phyloP scores from a whole-genome alignment of 495 filamentous ascomycete genomes.

The Penicillium ucsense region DNA sequence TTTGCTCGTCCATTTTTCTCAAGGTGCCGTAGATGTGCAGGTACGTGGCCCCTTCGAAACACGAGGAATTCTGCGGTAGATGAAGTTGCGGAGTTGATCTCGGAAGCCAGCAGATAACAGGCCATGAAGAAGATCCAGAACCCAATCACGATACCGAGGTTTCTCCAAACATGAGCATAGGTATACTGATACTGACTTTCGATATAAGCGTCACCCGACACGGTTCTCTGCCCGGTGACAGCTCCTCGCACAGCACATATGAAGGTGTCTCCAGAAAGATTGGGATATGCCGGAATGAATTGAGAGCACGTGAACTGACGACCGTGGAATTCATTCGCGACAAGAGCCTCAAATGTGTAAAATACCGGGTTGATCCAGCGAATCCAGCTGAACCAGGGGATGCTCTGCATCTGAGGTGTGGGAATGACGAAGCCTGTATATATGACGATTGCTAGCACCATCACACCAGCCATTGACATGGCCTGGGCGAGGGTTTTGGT shows the following conservation, averaged over 20 bases:
- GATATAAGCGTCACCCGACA: conserved; percentile 47
- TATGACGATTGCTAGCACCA: conserved; percentile 36
- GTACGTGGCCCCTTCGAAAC: conserved; percentile 33
- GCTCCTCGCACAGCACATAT: conserved; percentile 47
- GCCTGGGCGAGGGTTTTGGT: conserved; percentile 41
- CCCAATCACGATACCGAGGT: conserved; percentile 54
- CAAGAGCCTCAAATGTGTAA: conserved; percentile 35
- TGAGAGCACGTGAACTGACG: conserved; percentile 38
- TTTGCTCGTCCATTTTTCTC: conserved; percentile 16
- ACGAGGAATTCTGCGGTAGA: conserved; percentile 36
- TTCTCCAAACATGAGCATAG: conserved; percentile 53
- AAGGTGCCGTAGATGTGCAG: conserved; percentile 21
- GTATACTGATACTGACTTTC: conserved; percentile 44
- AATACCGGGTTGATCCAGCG: conserved; percentile 37
- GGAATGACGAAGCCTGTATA: conserved; percentile 42
- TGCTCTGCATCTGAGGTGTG: conserved; percentile 31
- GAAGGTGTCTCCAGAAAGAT: conserved; percentile 34
- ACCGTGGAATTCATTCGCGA: conserved; percentile 51
- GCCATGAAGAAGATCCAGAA: conserved; percentile 55
- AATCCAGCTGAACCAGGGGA: conserved; percentile 43
- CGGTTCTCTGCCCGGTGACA: conserved; percentile 39
- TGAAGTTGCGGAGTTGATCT: conserved; percentile 33
- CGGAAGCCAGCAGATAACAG: conserved; percentile 35
- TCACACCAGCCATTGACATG: conserved; percentile 39
- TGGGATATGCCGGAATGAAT: conserved; percentile 42